phyloP scores from a whole-genome alignment of 495 filamentous ascomycete species.

The Hyaloscypha hepaticicola region DNA sequence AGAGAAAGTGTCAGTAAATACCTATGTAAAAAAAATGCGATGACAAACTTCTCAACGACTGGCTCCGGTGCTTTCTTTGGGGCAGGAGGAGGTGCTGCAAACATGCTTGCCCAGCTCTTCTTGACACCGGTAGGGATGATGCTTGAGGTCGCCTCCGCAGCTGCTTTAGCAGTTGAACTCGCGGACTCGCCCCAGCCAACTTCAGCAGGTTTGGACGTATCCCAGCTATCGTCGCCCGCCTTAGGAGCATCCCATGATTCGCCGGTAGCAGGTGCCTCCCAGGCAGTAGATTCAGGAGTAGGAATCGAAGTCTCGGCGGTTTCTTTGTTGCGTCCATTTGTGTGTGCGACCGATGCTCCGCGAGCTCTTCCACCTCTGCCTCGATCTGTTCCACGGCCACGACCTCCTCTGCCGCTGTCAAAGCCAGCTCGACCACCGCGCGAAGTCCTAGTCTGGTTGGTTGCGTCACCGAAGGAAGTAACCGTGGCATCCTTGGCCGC shows the following conservation, averaged over 20 bases:
- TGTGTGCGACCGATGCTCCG: constrained; percentile 53
- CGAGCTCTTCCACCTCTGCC: constrained; percentile 75
- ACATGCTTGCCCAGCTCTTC: constrained; percentile 60
- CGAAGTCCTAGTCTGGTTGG: constrained; percentile 36
- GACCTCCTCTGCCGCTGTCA: constrained; percentile 63
- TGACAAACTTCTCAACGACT: constrained; percentile 29
- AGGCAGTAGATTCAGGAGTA: constrained; percentile 35
- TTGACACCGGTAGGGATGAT: constrained; percentile 36
- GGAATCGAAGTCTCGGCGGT: constrained; percentile 46
- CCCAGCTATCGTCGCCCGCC: constrained; percentile 34
- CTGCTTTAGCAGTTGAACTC: constrained; percentile 21
- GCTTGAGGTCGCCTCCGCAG: constrained; percentile 32
- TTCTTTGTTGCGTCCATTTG: constrained; percentile 54
- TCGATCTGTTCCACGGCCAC: constrained; percentile 71
- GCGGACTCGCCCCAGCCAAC: constrained; percentile 26
- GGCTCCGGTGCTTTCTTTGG: constrained; percentile 32
- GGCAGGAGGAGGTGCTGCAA: constrained; percentile 35
- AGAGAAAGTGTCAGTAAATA: constrained; percentile 11
- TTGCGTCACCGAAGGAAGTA: constrained; percentile 43
- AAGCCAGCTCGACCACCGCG: constrained; percentile 68
- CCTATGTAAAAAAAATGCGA: neutral
- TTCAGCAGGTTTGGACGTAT: constrained; percentile 39
- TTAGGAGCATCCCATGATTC: constrained; percentile 35
- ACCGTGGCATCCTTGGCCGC: constrained; percentile 65
- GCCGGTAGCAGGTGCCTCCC: constrained; percentile 23